Conservation (phyloP, 352 stramenopile genomes). For the Phytophthora citricola region DNA sequence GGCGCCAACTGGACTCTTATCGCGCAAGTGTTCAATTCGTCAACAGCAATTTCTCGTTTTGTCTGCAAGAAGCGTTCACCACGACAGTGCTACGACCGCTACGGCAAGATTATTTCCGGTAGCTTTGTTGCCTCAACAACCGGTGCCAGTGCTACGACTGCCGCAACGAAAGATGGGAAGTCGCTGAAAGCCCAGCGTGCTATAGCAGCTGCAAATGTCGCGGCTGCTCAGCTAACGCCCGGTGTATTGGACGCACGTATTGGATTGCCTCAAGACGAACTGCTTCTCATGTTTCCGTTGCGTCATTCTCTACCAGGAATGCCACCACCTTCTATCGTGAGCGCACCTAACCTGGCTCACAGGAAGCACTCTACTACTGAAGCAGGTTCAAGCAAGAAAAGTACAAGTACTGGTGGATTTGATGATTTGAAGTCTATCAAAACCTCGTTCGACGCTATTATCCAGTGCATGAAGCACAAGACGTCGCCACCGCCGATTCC, state of each 20-base stretch:
- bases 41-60: constrained; percentile 75
- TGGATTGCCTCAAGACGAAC: constrained; percentile 57
- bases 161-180: constrained; percentile 54
- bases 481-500: constrained; percentile 75
- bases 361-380: constrained; percentile 38
- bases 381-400: constrained; percentile 25
- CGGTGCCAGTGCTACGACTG: constrained; percentile 1
- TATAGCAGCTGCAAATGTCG: constrained; percentile 38
- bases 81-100: constrained; percentile 88
- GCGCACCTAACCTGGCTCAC: constrained; percentile 53
- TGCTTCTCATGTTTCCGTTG: constrained; percentile 60
- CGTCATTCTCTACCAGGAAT: constrained; percentile 65
- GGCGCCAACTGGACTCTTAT: constrained; percentile 90
- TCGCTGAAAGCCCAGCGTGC: constrained; percentile 55
- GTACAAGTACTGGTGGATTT: constrained; percentile 23
- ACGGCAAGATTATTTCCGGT: constrained; percentile 83
- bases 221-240: constrained; percentile 47
- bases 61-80: constrained; percentile 79
- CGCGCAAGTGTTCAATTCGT: constrained; percentile 82
- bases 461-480: constrained; percentile 89
- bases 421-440: constrained; percentile 84
- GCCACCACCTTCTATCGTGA: constrained; percentile 68
- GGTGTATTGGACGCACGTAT: constrained; percentile 67
- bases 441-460: constrained; percentile 83
- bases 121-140: constrained; percentile 34